Evolutionary conservation across 2,329 filamentous ascomycete genomes (phyloP).

Genomic region (Venturiaceae sp.): DNA sequence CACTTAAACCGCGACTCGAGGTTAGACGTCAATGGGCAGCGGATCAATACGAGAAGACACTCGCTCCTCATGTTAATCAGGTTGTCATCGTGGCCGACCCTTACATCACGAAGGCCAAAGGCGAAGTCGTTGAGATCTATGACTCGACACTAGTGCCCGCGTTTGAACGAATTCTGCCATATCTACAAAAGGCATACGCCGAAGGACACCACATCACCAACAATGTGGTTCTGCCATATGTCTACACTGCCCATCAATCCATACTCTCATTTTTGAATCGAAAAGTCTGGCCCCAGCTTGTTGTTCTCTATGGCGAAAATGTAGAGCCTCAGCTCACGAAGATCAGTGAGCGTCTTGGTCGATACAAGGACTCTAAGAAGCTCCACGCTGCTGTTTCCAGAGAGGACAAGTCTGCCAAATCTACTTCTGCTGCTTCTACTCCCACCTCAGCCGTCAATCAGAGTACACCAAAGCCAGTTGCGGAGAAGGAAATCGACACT

Average conservation of each 20-base stretch:
- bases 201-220: slow-evolving; percentile 57
- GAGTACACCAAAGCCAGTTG: slow-evolving; percentile 14
- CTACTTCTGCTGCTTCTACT: slow-evolving; percentile 1
- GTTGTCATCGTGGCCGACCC: slow-evolving; percentile 51
- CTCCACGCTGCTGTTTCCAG: slow-evolving; percentile 46
- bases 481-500: neutral
- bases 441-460: neutral
- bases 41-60: slow-evolving; percentile 56
- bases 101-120: slow-evolving; percentile 59
- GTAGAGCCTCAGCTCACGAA: slow-evolving; percentile 91
- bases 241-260: slow-evolving; percentile 60
- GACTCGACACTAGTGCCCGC: slow-evolving; percentile 65
- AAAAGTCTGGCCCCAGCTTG: slow-evolving; percentile 71
- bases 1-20: slow-evolving; percentile 63
- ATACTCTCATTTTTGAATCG: slow-evolving; percentile 62
- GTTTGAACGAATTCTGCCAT: slow-evolving; percentile 65
- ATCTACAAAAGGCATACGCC: slow-evolving; percentile 59
- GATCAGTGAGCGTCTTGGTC: slow-evolving; percentile 80
- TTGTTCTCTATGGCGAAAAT: slow-evolving; percentile 76
- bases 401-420: slow-evolving; percentile 32
- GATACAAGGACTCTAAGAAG: slow-evolving; percentile 58
- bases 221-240: slow-evolving; percentile 62
- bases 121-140: slow-evolving; percentile 58
- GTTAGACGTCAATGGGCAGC: slow-evolving; percentile 52
- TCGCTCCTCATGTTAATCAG: slow-evolving; percentile 66